Evolutionary conservation across 805 yeast species (phyloP), one percentile per base, ranked within the genome.

Genomic region (Jamesozyma lodderae): DNA sequence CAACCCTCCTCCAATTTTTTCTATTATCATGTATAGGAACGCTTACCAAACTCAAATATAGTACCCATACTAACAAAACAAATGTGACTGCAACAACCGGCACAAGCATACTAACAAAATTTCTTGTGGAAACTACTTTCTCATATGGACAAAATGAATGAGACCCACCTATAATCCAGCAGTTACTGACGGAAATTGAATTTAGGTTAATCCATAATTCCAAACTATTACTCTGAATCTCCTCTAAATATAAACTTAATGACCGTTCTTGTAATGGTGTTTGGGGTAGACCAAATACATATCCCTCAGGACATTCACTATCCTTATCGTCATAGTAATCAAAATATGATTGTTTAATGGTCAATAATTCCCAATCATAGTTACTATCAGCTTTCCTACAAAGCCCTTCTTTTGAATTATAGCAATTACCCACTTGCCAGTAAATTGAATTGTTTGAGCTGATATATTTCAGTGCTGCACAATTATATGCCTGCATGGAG

Each of bases 151-250:
- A 88, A 23, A 63, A 53, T 0, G 90, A 79, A 43, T 73, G 68
- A 0, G 85, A 75, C 0, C 95, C 95, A 1, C 95, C 95, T 10
- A 73, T 59, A 4, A 87, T 87, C 88, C 92, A 90, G 53, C 97
- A 88, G 38, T 76, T 72, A 3, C 70, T 61, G 16, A 78, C 76
- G 1, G 84, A 72, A 17, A 90, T 68, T 14, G 88, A 84, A 54
- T 90, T 88, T 45, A 86, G 48, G 59, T 85, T 86, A 3, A 86
- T 73, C 96, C 96, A 88, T 11, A 56, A 33, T 11, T 44, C 41
- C 2, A 31, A 20, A 31, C 34, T 42, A 9, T 29, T 33, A 10
- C 40, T 33, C 7, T 38, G 38, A n/a, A 28, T 9, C 6, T 42
- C 34, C 11, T 33, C 18, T 13, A 57, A 25, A 49, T 40, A 41